Evolutionary conservation across 352 stramenopile genomes (phyloP), one percentile per base, ranked within the genome.

Genomic region (Halophytophthora polymorphica): DNA sequence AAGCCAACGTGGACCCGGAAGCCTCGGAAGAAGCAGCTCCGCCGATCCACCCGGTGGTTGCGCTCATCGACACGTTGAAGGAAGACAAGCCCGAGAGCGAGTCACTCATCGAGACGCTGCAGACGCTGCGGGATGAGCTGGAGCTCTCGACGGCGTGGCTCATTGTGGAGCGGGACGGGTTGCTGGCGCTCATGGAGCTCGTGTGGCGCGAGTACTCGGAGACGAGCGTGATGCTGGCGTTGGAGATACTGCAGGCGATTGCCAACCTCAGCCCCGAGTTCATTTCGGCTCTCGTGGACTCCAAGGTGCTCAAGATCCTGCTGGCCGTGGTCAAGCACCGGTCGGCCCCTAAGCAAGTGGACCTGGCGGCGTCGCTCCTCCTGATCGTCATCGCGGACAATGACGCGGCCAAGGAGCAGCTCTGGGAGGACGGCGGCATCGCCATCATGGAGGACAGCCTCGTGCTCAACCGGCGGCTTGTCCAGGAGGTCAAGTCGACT

Each of bases 401-500:
- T 50, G 70, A 84, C 29, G 51, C 52, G 2, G 73, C 68, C 5
- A 84, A 80, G 53, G 44, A 59, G 14, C 50, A 71, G 31, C 34
- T 84, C 11, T 84, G 73, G 70, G 53, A 54, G 17, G 66, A 56
- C 21, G 59, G 58, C 2, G 73, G 73, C 22, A 65, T 82, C 28
- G 52, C 48, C 18, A 49, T 75, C 0, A 61, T 84, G 21, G 70
- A 84, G 44, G 58, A 56, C 34, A 80, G 61, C n/a, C 28, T 48
- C 4, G 63, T 62, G 7, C 69, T 84, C 33, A 58, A 84, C 37
- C 65, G 66, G 17, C 70, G 73, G 17, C 61, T 84, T 18, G 66
- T 84, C 2, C 73, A 84, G 51, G 73, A 84, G 43, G 54, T 84
- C n/a, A 84, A 84, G 41, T 69, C 64, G n/a, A 80, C 70, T 29